Evolutionary conservation across 805 yeast species (phyloP), one percentile per base, ranked within the genome.

Genomic region (Metschnikowia noctiluminum): DNA sequence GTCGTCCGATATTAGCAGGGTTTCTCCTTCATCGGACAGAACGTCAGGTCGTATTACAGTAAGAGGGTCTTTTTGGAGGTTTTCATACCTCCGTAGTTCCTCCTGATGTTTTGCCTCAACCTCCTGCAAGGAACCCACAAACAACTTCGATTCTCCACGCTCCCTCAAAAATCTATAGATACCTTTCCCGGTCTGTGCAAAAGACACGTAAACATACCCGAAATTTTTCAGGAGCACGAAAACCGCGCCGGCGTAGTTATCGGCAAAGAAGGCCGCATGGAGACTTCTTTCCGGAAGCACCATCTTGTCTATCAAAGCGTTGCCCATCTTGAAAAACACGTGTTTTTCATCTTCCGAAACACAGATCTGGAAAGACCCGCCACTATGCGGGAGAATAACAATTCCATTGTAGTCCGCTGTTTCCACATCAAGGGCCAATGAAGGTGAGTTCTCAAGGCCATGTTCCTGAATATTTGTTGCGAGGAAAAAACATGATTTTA

Each of bases 371-470:
- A 54, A 44, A 7, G 37, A 16, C n/a, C 38, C 49, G 36, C 28
- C 21, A 5, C 37, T 31, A 10, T 43, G 43, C 26, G 32, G 48
- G n/a, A 26, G 32, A 31, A 56, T 49, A 12, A 16, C 15, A 37
- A 48, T 48, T 38, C 55, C 57, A 47, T 56, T 56, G 47, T 51
- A 53, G 43, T 56, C 53, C 21, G 50, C 42, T 41, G 26, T 31
- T 14, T 28, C 30, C 9, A 56, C 49, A 7, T 45, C 45, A 12
- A 50, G 30, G 10, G 43, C 38, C 21, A 49, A 15, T 9, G 15
- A 15, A n/a, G 60, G 57, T 1, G 28, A 36, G n/a, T 49, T 53
- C 4, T 46, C 38, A 21, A 56, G 53, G n/a, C 60, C 59, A n/a
- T 28, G 35, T 12, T 48, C 53, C 12, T 28, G 37, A 27, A 56